Evolutionary conservation across 371 early-diverging fungal genomes (phyloP).

Genomic region (Cladochytrium tenue): DNA sequence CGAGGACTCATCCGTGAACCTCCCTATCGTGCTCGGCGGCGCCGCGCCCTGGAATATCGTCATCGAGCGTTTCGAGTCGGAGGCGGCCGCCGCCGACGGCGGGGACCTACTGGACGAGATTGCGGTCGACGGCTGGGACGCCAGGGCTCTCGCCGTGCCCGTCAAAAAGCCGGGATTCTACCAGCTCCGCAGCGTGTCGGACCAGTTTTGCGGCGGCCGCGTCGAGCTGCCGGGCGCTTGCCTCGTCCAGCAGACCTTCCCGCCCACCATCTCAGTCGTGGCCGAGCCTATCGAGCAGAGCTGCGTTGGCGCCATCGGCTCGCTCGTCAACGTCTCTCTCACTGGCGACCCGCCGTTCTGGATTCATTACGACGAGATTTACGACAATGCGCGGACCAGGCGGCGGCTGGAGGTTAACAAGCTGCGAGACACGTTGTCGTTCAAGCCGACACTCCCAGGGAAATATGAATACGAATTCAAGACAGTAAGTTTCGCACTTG

Average conservation of each 20-base stretch:
- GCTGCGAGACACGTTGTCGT: slow-evolving; percentile 23
- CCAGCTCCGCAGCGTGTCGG: slow-evolving; percentile 27
- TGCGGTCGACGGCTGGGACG: background rate
- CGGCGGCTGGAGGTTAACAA: slow-evolving; percentile 16
- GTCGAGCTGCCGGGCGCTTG: slow-evolving; percentile 29
- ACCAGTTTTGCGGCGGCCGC: slow-evolving; percentile 36
- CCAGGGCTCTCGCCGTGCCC: background rate
- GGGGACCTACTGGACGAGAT: background rate
- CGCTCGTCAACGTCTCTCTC: slow-evolving; percentile 39
- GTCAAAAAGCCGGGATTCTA: slow-evolving; percentile 37
- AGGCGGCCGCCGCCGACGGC: slow-evolving; percentile 8
- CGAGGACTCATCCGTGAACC: slow-evolving; percentile 1
- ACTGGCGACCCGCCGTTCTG: slow-evolving; percentile 49
- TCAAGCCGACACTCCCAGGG: slow-evolving; percentile 42
- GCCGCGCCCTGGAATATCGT: slow-evolving; percentile 23
- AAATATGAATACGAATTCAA: slow-evolving; percentile 41
- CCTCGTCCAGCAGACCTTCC: slow-evolving; percentile 32
- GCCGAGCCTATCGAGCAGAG: slow-evolving; percentile 38
- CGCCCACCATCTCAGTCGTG: slow-evolving; percentile 37
- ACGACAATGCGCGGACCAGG: slow-evolving; percentile 4
- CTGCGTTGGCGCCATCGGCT: slow-evolving; percentile 53
- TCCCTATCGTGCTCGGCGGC: slow-evolving; percentile 32
- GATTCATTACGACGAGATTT: slow-evolving; percentile 36
- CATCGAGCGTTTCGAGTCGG: slow-evolving; percentile 8
- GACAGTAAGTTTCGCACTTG: slow-evolving; percentile 16